These are phyloP conservation scores for Lachancea nothofagi DNA, from an alignment of 805 yeast species.

Conservation along the genomic window DNA sequence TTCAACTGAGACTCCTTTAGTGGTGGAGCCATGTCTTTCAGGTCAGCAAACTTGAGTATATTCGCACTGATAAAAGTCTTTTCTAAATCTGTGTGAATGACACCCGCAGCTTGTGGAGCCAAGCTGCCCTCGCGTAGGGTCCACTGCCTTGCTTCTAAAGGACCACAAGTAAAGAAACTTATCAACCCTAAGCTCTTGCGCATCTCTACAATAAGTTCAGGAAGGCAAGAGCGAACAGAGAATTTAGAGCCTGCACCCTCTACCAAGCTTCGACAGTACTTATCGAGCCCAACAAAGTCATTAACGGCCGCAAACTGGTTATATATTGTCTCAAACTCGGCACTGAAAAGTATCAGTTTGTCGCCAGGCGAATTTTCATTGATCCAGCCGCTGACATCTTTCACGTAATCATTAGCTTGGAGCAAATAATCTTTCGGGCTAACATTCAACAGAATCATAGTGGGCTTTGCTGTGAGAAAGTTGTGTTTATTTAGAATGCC, in stretches of 20 bases:
- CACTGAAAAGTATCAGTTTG: conserved; percentile 63
- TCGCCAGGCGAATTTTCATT: conserved; percentile 60
- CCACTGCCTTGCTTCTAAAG: conserved; percentile 85
- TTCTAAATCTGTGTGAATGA: conserved; percentile 79
- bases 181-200: conserved; percentile 63
- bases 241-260: conserved; percentile 27
- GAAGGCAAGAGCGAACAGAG: conserved; percentile 44
- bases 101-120: conserved; percentile 89
- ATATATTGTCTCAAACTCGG: conserved; percentile 41
- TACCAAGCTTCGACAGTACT: conserved; percentile 11
- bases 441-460: conserved; percentile 69
- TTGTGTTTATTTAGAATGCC: conserved; percentile 63
- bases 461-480: conserved; percentile 84
- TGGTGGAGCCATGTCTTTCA: conserved; percentile 29
- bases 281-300: conserved; percentile 14
- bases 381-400: conserved; percentile 60
- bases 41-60: conserved; percentile 62
- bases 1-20: conserved; percentile 24
- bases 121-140: conserved; percentile 66
- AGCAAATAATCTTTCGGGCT: conserved; percentile 60
- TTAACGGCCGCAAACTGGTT: conserved; percentile 30
- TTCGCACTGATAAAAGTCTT: conserved; percentile 76
- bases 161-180: conserved; percentile 85
- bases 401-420: conserved; percentile 46
- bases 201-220: conserved; percentile 60